Conservation (phyloP, 441 rosid genomes). For the Pelargonium fulgidum region DNA sequence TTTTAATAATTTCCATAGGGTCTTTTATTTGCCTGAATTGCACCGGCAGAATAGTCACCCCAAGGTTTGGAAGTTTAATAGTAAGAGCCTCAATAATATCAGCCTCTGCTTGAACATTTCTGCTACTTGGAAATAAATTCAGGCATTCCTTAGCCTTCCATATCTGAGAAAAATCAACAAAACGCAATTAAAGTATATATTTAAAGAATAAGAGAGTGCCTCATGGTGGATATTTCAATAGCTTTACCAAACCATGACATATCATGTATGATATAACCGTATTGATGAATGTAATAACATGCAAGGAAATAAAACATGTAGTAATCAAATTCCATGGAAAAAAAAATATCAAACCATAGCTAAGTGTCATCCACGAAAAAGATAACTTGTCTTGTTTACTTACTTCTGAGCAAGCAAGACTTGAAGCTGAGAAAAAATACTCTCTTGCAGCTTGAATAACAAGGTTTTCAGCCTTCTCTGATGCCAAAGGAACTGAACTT, state of each 20-base stretch:
- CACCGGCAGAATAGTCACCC: slow-evolving; percentile 84
- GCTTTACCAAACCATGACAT: not conserved
- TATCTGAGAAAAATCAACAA: slow-evolving; percentile 49
- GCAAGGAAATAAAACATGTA: not conserved
- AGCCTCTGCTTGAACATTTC: slow-evolving; percentile 74
- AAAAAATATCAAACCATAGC: slow-evolving; percentile 8
- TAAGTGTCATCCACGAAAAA: slow-evolving; percentile 9
- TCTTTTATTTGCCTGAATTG: slow-evolving; percentile 94
- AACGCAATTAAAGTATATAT: not conserved
- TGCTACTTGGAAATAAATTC: slow-evolving; percentile 73
- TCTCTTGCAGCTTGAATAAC: slow-evolving; percentile 93
- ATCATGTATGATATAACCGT: not conserved
- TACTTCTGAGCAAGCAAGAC: slow-evolving; percentile 84
- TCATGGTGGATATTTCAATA: not conserved
- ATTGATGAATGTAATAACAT: not conserved
- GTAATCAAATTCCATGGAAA: not conserved
- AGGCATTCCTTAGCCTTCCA: slow-evolving; percentile 99
- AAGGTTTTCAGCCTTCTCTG: slow-evolving; percentile 88
- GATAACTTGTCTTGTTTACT: slow-evolving; percentile 23
- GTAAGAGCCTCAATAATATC: slow-evolving; percentile 82
- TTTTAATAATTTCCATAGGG: slow-evolving; percentile 92
- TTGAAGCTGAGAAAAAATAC: slow-evolving; percentile 90
- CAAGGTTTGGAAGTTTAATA: slow-evolving; percentile 85
- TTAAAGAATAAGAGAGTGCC: not conserved
- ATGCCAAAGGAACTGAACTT: slow-evolving; percentile 67